Conservation (phyloP, 257 asterid genomes). For the Fraxinus americana region DNA sequence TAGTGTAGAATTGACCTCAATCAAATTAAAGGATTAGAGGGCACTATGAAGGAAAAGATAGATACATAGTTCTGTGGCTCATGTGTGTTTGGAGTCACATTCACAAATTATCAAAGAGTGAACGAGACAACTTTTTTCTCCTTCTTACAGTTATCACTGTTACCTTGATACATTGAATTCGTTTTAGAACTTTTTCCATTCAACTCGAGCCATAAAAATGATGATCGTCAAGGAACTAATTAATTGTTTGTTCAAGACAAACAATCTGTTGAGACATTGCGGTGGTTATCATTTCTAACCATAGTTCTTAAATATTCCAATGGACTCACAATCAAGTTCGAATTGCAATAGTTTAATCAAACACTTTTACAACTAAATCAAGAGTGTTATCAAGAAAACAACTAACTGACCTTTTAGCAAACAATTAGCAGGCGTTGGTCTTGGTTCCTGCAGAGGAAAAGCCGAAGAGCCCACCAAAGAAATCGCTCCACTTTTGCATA, state of each 20-base stretch:
- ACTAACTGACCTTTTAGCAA: conserved; percentile 36
- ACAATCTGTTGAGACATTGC: neutral
- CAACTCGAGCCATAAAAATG: too few relatives aligned
- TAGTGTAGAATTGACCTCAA: too few relatives aligned
- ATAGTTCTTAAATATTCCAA: neutral
- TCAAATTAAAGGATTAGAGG: too few relatives aligned
- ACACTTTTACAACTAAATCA: neutral
- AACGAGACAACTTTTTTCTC: too few relatives aligned
- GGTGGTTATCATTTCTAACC: neutral
- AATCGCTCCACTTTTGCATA: conserved; percentile 38
- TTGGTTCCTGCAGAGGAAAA: conserved; percentile 38
- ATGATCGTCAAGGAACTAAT: neutral
- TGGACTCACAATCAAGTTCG: neutral
- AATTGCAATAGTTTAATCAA: neutral
- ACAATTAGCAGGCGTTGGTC: conserved; percentile 21
- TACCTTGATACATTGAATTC: neutral
- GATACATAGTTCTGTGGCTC: too few relatives aligned
- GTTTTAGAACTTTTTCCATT: neutral
- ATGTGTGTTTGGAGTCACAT: too few relatives aligned
- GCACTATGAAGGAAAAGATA: too few relatives aligned
- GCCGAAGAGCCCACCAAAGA: conserved; percentile 34
- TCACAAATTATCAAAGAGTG: too few relatives aligned
- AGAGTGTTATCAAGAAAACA: neutral
- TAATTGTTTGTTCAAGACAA: neutral
- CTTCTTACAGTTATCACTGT: neutral